Evolutionary conservation across 768 basidiomycete species (phyloP), one percentile per base, ranked within the genome.

Genomic region (Termitomyces sp.): DNA sequence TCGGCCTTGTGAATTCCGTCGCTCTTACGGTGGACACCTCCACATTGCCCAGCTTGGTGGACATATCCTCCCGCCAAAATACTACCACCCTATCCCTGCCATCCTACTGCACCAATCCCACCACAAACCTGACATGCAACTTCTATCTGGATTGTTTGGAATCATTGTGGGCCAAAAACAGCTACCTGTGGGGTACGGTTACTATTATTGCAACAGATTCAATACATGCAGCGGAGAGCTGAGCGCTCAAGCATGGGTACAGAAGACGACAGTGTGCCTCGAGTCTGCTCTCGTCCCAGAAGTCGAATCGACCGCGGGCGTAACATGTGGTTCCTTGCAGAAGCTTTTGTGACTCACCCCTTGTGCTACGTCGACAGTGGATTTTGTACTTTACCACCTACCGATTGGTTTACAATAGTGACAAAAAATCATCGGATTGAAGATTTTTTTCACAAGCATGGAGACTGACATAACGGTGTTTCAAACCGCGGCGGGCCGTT

Each of bases 111-210:
- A 43, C 56, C 38, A 48, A 67, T 33, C 76, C 78, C 3, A 70
- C 69, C 2, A 63, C 60, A 43, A 70, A 73, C 52, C n/a, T n/a
- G n/a, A 70, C 66, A 15, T 80, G 79, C 60, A 35, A 65, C 3
- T 80, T 79, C 64, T 79, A 79, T 63, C 57, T 67, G 35, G 62
- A 71, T 60, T 80, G 78, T 55, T 69, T 78, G 54, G 77, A 80
- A 55, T 48, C 66, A 75, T 18, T 80, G 79, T 45, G 76, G 78
- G 0, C 63, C 70, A 0, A n/a, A 0, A n/a, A 54, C 0, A 78
- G 76, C 0, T 80, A 79, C 53, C 78, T 77, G 1, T 79, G n/a
- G 71, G 67, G 9, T 75, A 73, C 41, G 78, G 79, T 27, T 58
- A 70, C 44, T 56, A 69, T 16, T 77, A 60, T 56, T 80, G 79